A percentile compares a stretch with the other conserved stretches of the same genome.
Conservation (phyloP, 495 filamentous ascomycete species). For the Aspergillus conjunctus region DNA sequence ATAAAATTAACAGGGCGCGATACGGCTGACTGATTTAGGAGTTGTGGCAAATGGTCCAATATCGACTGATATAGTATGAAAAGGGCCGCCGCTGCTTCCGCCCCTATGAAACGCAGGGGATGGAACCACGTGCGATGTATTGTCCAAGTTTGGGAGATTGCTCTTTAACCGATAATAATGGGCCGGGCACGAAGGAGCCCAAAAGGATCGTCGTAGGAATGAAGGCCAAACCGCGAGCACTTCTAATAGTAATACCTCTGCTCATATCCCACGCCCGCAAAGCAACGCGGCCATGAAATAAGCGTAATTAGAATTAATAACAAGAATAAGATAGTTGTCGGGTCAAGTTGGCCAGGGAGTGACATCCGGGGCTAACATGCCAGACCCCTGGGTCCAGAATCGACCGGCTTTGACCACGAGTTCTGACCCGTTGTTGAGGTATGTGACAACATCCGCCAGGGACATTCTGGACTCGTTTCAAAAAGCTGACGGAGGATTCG, state of each 20-base stretch:
- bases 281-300: not conserved
- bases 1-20: not conserved
- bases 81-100: not conserved
- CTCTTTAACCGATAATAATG: not conserved
- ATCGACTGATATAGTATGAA: not conserved
- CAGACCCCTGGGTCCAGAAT: not conserved
- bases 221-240: not conserved
- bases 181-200: not conserved
- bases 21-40: not conserved
- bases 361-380: not conserved
- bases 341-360: not conserved
- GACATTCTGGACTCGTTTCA: constrained; percentile 5
- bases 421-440: constrained; percentile 11
- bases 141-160: constrained; percentile 6
- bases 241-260: not conserved
- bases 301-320: not conserved
- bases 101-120: constrained; percentile 17
- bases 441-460: constrained; percentile 2
- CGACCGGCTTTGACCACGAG: constrained; percentile 12
- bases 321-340: not conserved
- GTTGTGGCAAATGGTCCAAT: not conserved
- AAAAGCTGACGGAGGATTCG: not conserved
- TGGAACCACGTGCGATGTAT: constrained; percentile 14
- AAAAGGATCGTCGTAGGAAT: not conserved
- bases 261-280: not conserved